Conservation (phyloP, 2,329 filamentous ascomycete genomes). For the Trichoderma arundinaceum region DNA sequence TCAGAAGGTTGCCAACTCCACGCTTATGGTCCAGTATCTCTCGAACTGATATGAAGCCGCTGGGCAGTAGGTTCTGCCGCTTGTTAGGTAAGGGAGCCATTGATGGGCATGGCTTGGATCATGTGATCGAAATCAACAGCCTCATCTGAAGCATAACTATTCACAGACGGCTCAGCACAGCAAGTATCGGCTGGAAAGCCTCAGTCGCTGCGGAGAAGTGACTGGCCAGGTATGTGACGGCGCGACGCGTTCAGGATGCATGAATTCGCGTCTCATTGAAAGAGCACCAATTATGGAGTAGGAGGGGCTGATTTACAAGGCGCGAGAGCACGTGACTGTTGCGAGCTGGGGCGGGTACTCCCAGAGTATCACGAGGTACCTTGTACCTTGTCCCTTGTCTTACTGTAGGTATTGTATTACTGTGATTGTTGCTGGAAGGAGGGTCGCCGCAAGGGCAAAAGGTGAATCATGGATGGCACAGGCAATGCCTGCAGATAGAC, state of each 20-base stretch:
- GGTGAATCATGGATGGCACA: background rate
- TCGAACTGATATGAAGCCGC: conserved; percentile 43
- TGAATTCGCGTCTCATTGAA: conserved; percentile 12
- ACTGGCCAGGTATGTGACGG: background rate
- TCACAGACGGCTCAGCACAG: background rate
- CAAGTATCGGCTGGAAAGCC: background rate
- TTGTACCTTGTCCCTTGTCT: background rate
- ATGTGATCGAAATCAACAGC: background rate
- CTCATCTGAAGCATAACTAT: background rate
- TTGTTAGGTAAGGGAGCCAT: conserved; percentile 23
- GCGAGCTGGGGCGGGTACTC: background rate
- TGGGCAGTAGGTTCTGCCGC: conserved; percentile 33
- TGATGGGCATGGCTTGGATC: conserved; percentile 22
- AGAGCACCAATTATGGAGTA: background rate
- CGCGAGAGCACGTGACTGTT: conserved; percentile 21
- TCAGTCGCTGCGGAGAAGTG: background rate
- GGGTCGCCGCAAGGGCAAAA: background rate
- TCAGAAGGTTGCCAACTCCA: conserved; percentile 48
- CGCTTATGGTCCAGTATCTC: conserved; percentile 52
- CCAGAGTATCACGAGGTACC: background rate
- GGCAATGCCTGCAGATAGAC: background rate
- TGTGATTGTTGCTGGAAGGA: background rate
- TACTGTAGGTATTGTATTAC: background rate
- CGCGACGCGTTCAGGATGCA: conserved; percentile 20
- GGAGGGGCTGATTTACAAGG: conserved; percentile 4